Conservation (phyloP, 352 stramenopile genomes). For the Plasmopara halstedii region DNA sequence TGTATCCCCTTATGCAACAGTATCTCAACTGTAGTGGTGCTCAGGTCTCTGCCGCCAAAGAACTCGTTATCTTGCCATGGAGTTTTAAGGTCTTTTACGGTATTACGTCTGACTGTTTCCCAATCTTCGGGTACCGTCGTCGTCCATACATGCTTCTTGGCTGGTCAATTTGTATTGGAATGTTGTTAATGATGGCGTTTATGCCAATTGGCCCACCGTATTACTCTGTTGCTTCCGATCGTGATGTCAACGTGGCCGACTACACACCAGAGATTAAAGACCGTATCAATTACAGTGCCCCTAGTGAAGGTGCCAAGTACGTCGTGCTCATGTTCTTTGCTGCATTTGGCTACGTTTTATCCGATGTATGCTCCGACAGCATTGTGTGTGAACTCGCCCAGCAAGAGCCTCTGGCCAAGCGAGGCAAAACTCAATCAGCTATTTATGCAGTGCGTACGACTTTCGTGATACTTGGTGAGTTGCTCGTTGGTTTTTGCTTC, state of each 20-base stretch:
- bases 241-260: constrained; percentile 16
- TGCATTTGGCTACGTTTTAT: constrained; percentile 56
- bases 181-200: constrained; percentile 42
- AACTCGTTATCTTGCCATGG: constrained; percentile 41
- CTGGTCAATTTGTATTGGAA: constrained; percentile 36
- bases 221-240: constrained; percentile 27
- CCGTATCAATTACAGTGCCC: constrained; percentile 33
- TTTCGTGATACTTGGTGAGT: constrained; percentile 33
- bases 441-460: constrained; percentile 23
- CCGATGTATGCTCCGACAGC: constrained; percentile 53
- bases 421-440: constrained; percentile 44
- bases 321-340: constrained; percentile 50
- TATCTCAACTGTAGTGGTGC: constrained; percentile 48
- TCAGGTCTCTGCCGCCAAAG: constrained; percentile 38
- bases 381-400: constrained; percentile 52
- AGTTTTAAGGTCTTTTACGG: constrained; percentile 56
- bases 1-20: constrained; percentile 45
- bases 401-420: constrained; percentile 39
- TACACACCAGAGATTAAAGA: constrained; percentile 24
- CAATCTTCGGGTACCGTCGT: constrained; percentile 48
- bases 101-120: constrained; percentile 27
- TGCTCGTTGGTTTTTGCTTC: constrained; percentile 41
- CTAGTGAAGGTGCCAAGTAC: constrained; percentile 27
- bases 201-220: constrained; percentile 44
- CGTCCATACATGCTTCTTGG: constrained; percentile 58